Evolutionary conservation across 2,329 filamentous ascomycete species (phyloP), one percentile per base, ranked within the genome.

Genomic region (Alternaria gaisen): DNA sequence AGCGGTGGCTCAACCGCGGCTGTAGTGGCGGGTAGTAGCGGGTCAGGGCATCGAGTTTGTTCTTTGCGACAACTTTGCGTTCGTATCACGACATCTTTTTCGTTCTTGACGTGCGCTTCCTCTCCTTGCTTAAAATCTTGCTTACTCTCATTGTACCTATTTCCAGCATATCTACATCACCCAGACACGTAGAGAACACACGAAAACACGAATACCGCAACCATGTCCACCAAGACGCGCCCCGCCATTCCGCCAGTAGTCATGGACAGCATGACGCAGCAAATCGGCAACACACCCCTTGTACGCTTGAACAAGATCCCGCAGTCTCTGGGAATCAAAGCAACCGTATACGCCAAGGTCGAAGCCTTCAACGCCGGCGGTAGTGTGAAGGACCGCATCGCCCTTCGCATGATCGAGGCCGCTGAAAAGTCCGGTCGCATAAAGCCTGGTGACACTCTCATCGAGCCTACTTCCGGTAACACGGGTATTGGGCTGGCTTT

Each of bases 381-480:
- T 67, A 95, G 91, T 76, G 91, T 97, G 75, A 97, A 97, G 81
- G 94, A 97, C 81, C 87, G 94, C 63, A 99, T 99, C 77, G 95
- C 95, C 22, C 83, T 97, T 77, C 91, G 95, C 75, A 99, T 99
- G 95, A 91, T 99, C 64, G 94, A 98, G 81, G 91, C 94, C 79
- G 95, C 95, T 14, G 95, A 99, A 85, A 89, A 88, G 76, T 90
- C 87, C 53, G 95, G 95, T 46, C 89, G 94, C 67, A 97, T 99
- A 82, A 97, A 95, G 86, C 95, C 95, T 28, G 95, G 94, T 58
- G 94, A 98, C 81, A 98, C 93, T 53, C 83, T 99, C 74, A 99
- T 99, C 76, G 95, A 99, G 86, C 95, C 95, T 10, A 99, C 95
- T 48, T 97, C 93, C 75, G 95, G 95, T 56, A 99, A 99, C 80